These are phyloP conservation scores for Cenchrus americanus DNA, from an alignment of 176 grass and related monocot genomes.

Conservation along the genomic window DNA sequence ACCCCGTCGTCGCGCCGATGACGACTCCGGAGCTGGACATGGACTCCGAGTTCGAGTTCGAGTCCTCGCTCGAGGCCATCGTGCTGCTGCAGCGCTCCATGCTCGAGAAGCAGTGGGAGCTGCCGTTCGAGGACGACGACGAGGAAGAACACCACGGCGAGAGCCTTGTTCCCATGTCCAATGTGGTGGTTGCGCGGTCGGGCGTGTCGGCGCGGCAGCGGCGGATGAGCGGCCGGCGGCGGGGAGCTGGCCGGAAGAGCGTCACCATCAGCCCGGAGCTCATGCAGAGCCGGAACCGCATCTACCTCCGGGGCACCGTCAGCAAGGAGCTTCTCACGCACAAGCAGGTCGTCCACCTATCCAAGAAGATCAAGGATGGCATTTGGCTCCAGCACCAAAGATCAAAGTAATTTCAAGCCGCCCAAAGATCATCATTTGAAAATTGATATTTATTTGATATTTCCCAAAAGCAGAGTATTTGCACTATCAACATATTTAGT, in stretches of 20 bases:
- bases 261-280: constrained; percentile 77
- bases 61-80: constrained; percentile 75
- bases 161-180: neutral
- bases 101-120: constrained; percentile 97
- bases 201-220: constrained; percentile 68
- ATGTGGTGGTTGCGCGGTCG: constrained; percentile 57
- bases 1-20: neutral
- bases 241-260: neutral
- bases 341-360: constrained; percentile 85
- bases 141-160: neutral
- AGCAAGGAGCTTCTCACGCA: constrained; percentile 86
- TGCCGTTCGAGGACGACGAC: constrained; percentile 72
- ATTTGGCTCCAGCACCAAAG: constrained; percentile 70
- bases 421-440: neutral
- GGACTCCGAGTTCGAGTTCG: constrained; percentile 36
- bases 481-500: neutral
- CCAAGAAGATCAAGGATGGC: constrained; percentile 93
- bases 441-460: neutral
- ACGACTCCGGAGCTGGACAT: neutral
- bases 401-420: constrained; percentile 56
- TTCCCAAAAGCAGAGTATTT: neutral
- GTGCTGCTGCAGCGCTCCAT: constrained; percentile 84
- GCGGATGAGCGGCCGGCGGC: constrained; percentile 60
- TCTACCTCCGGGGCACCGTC: constrained; percentile 76
- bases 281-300: constrained; percentile 60